phyloP scores from a whole-genome alignment of 2,329 filamentous ascomycete species.

The Coniochaeta prunicola region DNA sequence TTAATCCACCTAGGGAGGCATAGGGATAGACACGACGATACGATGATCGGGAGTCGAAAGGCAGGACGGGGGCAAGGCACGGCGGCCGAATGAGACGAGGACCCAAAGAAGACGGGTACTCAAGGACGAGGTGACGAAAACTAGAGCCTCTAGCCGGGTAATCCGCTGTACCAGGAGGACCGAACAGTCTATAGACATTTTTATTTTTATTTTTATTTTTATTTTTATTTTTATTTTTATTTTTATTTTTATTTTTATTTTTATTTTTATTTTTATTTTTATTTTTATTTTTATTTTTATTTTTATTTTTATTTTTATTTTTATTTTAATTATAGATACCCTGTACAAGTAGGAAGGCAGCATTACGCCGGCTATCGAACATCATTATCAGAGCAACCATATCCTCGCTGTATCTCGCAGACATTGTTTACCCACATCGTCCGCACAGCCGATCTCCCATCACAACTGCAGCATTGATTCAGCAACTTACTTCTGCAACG shows the following conservation, averaged over 20 bases:
- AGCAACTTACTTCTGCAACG: constrained; percentile 37
- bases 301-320: not conserved
- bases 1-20: not conserved
- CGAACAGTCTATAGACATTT: not conserved
- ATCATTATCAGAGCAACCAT: not conserved
- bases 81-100: no score
- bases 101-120: not conserved
- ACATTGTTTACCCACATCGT: no score
- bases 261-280: not conserved
- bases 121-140: no score
- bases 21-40: not conserved
- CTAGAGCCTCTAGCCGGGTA: not conserved
- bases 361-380: not conserved
- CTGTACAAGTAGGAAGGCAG: not conserved
- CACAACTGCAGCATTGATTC: not conserved
- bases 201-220: not conserved
- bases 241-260: not conserved
- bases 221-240: not conserved
- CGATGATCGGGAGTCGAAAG: not conserved
- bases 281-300: not conserved
- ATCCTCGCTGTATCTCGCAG: not conserved
- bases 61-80: not conserved
- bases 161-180: not conserved
- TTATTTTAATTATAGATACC: not conserved
- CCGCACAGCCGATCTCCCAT: not conserved